Conservation (phyloP, 257 asterid species). For the Solanum medicagineum region DNA sequence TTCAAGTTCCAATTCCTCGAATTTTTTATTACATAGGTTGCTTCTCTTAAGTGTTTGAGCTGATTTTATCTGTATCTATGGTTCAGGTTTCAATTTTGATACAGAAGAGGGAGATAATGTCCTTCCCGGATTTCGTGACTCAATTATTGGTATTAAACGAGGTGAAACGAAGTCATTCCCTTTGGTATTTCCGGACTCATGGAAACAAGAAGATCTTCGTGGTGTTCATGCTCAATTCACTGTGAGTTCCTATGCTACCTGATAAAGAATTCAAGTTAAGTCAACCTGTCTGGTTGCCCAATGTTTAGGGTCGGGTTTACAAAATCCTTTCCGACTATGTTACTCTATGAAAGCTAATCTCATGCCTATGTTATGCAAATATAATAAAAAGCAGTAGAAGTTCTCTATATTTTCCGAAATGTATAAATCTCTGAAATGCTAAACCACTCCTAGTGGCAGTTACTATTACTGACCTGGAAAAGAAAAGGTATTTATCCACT, state of each 20-base stretch:
- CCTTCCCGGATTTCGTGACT: constrained; percentile 69
- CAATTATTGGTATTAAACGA: constrained; percentile 52
- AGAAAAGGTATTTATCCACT: neutral
- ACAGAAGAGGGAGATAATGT: constrained; percentile 85
- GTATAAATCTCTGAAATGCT: neutral
- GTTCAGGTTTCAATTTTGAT: constrained; percentile 86
- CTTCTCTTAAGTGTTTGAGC: neutral
- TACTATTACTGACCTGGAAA: neutral
- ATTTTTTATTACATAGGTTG: neutral
- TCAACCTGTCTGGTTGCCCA: neutral
- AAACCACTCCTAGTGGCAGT: neutral
- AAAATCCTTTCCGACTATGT: neutral
- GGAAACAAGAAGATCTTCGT: constrained; percentile 85
- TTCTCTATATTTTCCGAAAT: neutral
- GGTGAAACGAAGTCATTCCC: constrained; percentile 79
- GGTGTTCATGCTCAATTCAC: constrained; percentile 83
- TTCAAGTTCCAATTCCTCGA: neutral
- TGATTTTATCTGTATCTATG: neutral
- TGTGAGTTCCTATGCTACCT: constrained; percentile 26
- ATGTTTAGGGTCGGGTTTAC: neutral
- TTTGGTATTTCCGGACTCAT: constrained; percentile 75
- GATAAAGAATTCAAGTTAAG: neutral
- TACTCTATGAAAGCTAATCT: neutral
- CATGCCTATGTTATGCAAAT: neutral
- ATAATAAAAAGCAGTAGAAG: neutral